Conservation (phyloP, 2,329 filamentous ascomycete genomes). For the Epichloe elymi region DNA sequence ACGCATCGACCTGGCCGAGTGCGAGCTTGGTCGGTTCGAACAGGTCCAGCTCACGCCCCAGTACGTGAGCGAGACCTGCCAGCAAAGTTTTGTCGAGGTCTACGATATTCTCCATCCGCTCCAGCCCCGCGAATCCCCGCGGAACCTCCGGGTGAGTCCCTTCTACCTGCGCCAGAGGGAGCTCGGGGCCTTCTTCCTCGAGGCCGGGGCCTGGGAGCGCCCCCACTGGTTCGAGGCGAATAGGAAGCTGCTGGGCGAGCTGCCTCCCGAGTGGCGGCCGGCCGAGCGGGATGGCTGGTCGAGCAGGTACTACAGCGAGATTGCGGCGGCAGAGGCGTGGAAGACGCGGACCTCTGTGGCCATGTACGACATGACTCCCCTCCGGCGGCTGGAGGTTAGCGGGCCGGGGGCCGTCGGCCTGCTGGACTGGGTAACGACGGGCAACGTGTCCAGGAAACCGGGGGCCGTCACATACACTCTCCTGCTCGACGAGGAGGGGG, state of each 20-base stretch:
- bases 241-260: slow-evolving; percentile 31
- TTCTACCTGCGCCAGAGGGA: slow-evolving; percentile 41
- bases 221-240: slow-evolving; percentile 51
- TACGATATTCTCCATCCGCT: slow-evolving; percentile 52
- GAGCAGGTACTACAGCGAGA: slow-evolving; percentile 40
- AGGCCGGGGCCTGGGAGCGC: slow-evolving; percentile 47
- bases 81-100: slow-evolving; percentile 49
- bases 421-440: slow-evolving; percentile 39
- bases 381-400: slow-evolving; percentile 42
- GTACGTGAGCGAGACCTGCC: slow-evolving; percentile 45
- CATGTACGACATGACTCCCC: slow-evolving; percentile 50
- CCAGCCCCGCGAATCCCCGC: slow-evolving; percentile 41
- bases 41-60: slow-evolving; percentile 41
- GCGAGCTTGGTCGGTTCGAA: slow-evolving; percentile 48
- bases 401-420: slow-evolving; percentile 44
- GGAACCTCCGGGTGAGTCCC: slow-evolving; percentile 44
- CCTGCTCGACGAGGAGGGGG: slow-evolving; percentile 39
- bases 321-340: slow-evolving; percentile 48
- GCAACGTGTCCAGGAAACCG: slow-evolving; percentile 30
- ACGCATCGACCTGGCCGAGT: slow-evolving; percentile 42
- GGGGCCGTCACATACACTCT: slow-evolving; percentile 44
- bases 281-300: slow-evolving; percentile 47
- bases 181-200: slow-evolving; percentile 46
- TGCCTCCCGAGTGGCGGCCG: slow-evolving; percentile 42
- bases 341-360: slow-evolving; percentile 49